Evolutionary conservation across 805 yeast species (phyloP).

Genomic region (Ogataea thermomethanolica): DNA sequence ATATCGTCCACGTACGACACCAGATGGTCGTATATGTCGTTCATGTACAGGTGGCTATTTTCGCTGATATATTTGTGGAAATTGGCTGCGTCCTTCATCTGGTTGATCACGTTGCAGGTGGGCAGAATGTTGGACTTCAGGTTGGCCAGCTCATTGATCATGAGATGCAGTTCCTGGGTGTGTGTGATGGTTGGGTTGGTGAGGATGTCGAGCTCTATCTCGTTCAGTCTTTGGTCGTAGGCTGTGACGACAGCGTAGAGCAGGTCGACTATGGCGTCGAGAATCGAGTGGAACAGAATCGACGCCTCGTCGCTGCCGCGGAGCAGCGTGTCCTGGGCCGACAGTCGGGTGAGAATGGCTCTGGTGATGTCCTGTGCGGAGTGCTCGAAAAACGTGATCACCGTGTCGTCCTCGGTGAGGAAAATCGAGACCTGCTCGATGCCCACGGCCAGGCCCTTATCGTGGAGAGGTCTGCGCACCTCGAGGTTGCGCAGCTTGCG

Average conservation of each 20-base stretch:
- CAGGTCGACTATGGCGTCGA: conserved; percentile 54
- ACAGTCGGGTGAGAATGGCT: conserved; percentile 48
- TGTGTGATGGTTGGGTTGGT: conserved; percentile 47
- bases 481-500: conserved; percentile 34
- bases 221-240: conserved; percentile 44
- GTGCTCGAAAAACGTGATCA: conserved; percentile 56
- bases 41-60: conserved; percentile 43
- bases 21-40: conserved; percentile 57
- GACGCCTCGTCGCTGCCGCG: conserved; percentile 51
- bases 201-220: conserved; percentile 50
- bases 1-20: conserved; percentile 49
- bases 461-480: conserved; percentile 42
- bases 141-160: conserved; percentile 50
- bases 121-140: conserved; percentile 47
- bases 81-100: conserved; percentile 40
- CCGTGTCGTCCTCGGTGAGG: conserved; percentile 41
- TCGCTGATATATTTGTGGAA: conserved; percentile 35
- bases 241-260: conserved; percentile 51
- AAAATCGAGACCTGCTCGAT: conserved; percentile 56
- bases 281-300: conserved; percentile 48
- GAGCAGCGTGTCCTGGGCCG: conserved; percentile 43
- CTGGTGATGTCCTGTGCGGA: conserved; percentile 50
- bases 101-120: conserved; percentile 42
- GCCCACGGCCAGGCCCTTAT: conserved; percentile 43
- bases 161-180: conserved; percentile 50